Evolutionary conservation across 2,329 filamentous ascomycete species (phyloP).

Genomic region (Nothophoma quercina): DNA sequence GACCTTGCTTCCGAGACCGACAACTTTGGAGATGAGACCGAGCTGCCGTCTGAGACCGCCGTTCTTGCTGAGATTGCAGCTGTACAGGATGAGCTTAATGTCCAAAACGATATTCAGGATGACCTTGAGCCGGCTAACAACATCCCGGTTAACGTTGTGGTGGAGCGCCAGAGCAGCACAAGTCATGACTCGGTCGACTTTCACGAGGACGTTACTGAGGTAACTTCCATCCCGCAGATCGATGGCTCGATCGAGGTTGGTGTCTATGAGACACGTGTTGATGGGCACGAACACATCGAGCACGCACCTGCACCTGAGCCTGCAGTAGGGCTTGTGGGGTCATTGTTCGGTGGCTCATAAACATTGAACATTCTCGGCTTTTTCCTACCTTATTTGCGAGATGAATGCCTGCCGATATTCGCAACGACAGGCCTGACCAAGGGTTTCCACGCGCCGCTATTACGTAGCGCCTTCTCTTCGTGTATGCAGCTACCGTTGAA

Average conservation of each 20-base stretch:
- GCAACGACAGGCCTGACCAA: no score
- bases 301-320: neutral
- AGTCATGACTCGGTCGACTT: constrained; percentile 2
- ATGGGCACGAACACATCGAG: constrained; percentile 5
- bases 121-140: neutral
- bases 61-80: constrained; percentile 13
- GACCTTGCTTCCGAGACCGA: neutral
- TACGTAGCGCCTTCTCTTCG: no score
- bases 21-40: constrained; percentile 2
- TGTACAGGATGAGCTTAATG: constrained; percentile 4
- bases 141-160: neutral
- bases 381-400: no score
- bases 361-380: no score
- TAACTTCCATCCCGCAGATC: constrained; percentile 1
- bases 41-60: constrained; percentile 11
- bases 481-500: no score
- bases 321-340: neutral
- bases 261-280: neutral
- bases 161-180: neutral
- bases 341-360: neutral
- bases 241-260: constrained; percentile 8
- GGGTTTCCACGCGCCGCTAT: no score
- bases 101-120: neutral
- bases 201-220: constrained; percentile 4
- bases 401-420: no score